phyloP scores from a whole-genome alignment of 2,329 filamentous ascomycete species.

The Dactylellina drechsleri region DNA sequence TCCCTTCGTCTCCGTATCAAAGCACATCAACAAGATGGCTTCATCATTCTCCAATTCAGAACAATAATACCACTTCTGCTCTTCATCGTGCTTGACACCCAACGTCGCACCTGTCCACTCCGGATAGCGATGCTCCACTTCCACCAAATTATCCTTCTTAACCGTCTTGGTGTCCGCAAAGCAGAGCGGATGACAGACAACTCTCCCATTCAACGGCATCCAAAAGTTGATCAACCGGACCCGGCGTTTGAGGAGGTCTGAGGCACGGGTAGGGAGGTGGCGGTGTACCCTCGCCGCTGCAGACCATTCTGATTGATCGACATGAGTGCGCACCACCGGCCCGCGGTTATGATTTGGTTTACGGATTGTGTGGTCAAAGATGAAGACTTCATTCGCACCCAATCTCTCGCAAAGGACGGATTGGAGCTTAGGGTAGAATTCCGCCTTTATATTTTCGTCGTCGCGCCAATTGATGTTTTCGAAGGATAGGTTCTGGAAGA shows the following conservation, averaged over 20 bases:
- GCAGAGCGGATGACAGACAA: conserved; percentile 74
- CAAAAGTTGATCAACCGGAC: conserved; percentile 78
- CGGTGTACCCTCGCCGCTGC: conserved; percentile 71
- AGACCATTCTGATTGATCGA: conserved; percentile 75
- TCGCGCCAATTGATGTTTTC: conserved; percentile 69
- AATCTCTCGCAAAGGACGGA: conserved; percentile 74
- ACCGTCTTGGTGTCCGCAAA: conserved; percentile 74
- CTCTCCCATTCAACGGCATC: conserved; percentile 72
- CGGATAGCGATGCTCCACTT: conserved; percentile 72
- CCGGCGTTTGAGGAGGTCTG: conserved; percentile 68
- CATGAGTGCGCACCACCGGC: conserved; percentile 76
- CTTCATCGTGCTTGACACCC: conserved; percentile 70
- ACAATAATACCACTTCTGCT: conserved; percentile 81
- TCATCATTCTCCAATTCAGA: conserved; percentile 79
- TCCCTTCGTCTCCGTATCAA: conserved; percentile 67
- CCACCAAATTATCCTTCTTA: conserved; percentile 68
- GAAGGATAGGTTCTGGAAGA: conserved; percentile 63
- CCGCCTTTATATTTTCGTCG: conserved; percentile 73
- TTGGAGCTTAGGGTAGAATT: conserved; percentile 88
- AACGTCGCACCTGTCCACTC: conserved; percentile 74
- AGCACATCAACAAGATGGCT: conserved; percentile 80
- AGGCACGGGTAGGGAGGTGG: conserved; percentile 68
- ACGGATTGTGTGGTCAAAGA: conserved; percentile 79
- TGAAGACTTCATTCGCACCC: conserved; percentile 70
- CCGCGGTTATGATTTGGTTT: conserved; percentile 67